These are phyloP conservation scores for Phytophthora fragariaefolia DNA, from an alignment of 352 stramenopile species.

Conservation along the genomic window DNA sequence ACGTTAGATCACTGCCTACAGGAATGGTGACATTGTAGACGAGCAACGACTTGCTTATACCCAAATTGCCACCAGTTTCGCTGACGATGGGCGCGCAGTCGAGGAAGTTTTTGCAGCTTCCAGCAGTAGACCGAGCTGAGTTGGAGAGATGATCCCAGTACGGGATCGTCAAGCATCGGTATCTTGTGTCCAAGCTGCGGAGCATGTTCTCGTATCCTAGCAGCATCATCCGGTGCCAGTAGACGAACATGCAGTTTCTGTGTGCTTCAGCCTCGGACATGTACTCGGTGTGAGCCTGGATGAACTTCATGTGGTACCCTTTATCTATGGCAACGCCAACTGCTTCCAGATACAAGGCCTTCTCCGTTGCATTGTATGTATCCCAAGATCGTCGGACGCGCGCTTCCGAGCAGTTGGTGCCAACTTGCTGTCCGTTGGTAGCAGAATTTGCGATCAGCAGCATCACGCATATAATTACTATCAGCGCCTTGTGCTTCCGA, in stretches of 20 bases:
- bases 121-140: constrained; percentile 18
- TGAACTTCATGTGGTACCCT: constrained; percentile 56
- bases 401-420: constrained; percentile 38
- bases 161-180: constrained; percentile 64
- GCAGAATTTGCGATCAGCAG: too few relatives aligned
- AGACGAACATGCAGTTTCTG: constrained; percentile 69
- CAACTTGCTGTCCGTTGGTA: constrained; percentile 29
- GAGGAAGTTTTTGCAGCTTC: constrained; percentile 40
- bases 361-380: constrained; percentile 41
- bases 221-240: constrained; percentile 73
- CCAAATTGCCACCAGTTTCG: constrained; percentile 40
- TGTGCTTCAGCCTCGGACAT: constrained; percentile 59
- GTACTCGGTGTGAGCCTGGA: constrained; percentile 63
- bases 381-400: constrained; percentile 64
- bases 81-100: constrained; percentile 44
- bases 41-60: constrained; percentile 14
- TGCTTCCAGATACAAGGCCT: constrained; percentile 46
- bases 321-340: constrained; percentile 48
- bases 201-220: constrained; percentile 83
- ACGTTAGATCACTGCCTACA: constrained; percentile 32
- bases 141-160: too few relatives aligned
- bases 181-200: constrained; percentile 45
- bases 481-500: too few relatives aligned
- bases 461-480: too few relatives aligned
- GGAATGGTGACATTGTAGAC: constrained; percentile 31